Evolutionary conservation across 1,139 yeast species (phyloP), one percentile per base, ranked within the genome.

Genomic region (Pichia terricola): DNA sequence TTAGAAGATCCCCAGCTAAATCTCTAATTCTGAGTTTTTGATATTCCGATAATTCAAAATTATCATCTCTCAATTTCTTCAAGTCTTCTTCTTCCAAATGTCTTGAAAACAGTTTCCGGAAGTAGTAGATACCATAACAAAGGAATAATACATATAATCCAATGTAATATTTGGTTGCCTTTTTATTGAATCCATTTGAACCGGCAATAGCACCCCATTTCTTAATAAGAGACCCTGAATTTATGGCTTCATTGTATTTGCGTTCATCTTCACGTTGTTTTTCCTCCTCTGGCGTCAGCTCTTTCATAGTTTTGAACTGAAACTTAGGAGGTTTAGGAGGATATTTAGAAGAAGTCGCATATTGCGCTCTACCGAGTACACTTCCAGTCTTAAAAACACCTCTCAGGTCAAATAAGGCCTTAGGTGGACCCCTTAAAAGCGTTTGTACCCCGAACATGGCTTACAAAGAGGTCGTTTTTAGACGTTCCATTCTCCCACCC

Each of bases 91-190:
- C 66, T 55, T 81, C 88, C 46, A 75, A 69, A 51, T 83, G 94
- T 58, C 79, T 79, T 43, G 71, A 66, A 58, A 74, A 82, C 40
- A 81, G 62, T 54, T 81, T 85, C 53, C 79, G 68, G 77, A 83
- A 79, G 58, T 79, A 79, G 55, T 72, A 74, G 50, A 77, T 73
- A 46, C 86, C 84, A 44, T 81, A 76, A 27, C 73, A 68, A 35
- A 77, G 61, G 52, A 81, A 72, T 25, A 73, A 66, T 1, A 69
- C 66, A 56, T 83, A 81, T 2, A 77, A 73, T 30, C 75, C 77
- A 34, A 82, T 58, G 53, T 81, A 77, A 57, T 72, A 78, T 55
- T 72, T 72, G 9, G 77, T 72, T 57, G 73, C 61, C 40, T 66
- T 67, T 50, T 66, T 71, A 42, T 68, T 67, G 50, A 73, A 73